Evolutionary conservation across 176 grass and related monocot genomes (phyloP), one percentile per base, ranked within the genome.

Genomic region (Stipa capillata): DNA sequence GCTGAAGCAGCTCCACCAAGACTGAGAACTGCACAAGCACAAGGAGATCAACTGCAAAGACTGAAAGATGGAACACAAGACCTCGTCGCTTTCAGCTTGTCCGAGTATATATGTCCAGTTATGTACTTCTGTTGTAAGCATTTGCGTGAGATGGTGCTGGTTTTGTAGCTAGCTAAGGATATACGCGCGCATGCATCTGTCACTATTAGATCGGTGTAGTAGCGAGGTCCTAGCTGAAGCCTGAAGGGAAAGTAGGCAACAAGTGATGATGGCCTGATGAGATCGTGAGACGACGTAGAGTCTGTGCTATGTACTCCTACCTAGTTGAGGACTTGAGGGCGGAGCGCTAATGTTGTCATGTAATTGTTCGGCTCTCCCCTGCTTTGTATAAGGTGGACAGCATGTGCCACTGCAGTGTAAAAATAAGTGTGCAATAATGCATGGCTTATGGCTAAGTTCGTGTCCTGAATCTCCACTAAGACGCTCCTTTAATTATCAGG

Each of bases 391-490:
- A 33, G 11, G n/a, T n/a, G 62, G 47, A 18, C 52, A 60, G 61
- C 51, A 59, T 24, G 52, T 34, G 56, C 64, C 42, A n/a, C 50
- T 80, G 48, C 65, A n/a, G 54, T 61, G 85, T 76, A 77, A 63
- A n/a, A 76, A 71, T 65, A 65, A 16, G 21, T 61, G 20, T 4
- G 4, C 73, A 72, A 65, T 87, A 72, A 83, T 72, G 73, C 64
- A 41, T 62, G 51, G n/a, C n/a, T n/a, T n/a, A n/a, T n/a, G n/a
- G 33, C 7, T 13, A 57, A 50, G 43, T n/a, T n/a, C n/a, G n/a
- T 23, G 59, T 37, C 58, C 7, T 54, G 64, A 20, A 55, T 62
- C 32, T 55, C 20, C 66, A 71, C 7, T 4, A 4, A 35, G 28
- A 23, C 62, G 15, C 24, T 71, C 10, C 63, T 39, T 14, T 24